A percentile compares a stretch with the other conserved stretches of the same genome.
phyloP scores from a whole-genome alignment of 441 rosid species.

The Sinapis alba region DNA sequence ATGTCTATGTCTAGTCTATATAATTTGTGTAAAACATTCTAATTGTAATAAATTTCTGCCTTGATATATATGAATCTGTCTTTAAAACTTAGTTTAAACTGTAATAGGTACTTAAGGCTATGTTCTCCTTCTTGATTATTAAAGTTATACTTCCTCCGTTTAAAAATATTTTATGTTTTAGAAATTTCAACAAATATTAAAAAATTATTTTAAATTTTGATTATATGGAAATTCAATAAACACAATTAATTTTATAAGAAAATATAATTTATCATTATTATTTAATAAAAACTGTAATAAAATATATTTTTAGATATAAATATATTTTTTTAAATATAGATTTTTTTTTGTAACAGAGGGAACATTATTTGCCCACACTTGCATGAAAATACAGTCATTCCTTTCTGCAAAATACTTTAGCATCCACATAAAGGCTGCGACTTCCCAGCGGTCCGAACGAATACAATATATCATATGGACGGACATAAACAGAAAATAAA shows the following conservation, averaged over 20 bases:
- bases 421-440: conserved; percentile 13
- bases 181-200: too few relatives aligned
- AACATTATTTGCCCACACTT: not conserved
- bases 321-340: too few relatives aligned
- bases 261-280: too few relatives aligned
- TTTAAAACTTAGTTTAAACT: not conserved
- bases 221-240: too few relatives aligned
- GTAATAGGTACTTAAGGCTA: not conserved
- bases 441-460: conserved; percentile 16
- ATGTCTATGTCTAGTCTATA: not conserved
- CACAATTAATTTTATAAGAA: too few relatives aligned
- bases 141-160: too few relatives aligned
- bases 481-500: not conserved
- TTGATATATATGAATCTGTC: not conserved
- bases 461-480: conserved; percentile 19
- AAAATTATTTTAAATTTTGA: too few relatives aligned
- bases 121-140: not conserved
- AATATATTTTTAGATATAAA: too few relatives aligned
- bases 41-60: not conserved
- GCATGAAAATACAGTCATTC: not conserved
- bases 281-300: too few relatives aligned
- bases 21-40: not conserved
- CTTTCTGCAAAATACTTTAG: not conserved
- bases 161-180: too few relatives aligned
- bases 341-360: too few relatives aligned